These are phyloP conservation scores for Skeletonema potamos DNA, from an alignment of 108 stramenopile genomes.

Conservation along the genomic window DNA sequence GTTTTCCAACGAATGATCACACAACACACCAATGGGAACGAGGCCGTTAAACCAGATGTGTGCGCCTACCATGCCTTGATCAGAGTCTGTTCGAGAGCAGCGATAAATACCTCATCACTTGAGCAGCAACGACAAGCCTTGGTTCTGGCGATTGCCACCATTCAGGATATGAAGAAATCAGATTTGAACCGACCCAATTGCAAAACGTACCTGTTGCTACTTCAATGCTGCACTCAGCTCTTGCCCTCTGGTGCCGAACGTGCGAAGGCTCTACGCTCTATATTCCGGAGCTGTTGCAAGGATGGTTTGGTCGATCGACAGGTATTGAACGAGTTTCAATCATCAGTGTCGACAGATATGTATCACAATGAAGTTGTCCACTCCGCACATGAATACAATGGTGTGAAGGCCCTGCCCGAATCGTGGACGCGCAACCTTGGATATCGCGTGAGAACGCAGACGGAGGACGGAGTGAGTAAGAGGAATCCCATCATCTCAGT, in stretches of 20 bases:
- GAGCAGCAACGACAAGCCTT: constrained; percentile 23
- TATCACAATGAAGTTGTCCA: constrained; percentile 64
- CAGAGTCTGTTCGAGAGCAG: constrained; percentile 45
- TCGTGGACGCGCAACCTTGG: constrained; percentile 75
- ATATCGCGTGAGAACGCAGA: constrained; percentile 43
- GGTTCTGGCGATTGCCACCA: constrained; percentile 43
- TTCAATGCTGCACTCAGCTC: constrained; percentile 60
- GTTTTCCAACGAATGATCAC: constrained; percentile 45
- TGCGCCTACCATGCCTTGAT: constrained; percentile 62
- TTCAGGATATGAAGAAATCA: constrained; percentile 49
- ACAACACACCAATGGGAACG: constrained; percentile 40
- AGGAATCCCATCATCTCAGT: constrained; percentile 63
- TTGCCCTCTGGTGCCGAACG: constrained; percentile 49
- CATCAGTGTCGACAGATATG: constrained; percentile 46
- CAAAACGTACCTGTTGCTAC: constrained; percentile 56
- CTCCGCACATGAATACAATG: constrained; percentile 44
- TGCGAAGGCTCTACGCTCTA: constrained; percentile 54
- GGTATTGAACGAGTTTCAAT: constrained; percentile 58
- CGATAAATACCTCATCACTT: constrained; percentile 10
- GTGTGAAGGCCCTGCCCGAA: constrained; percentile 57
- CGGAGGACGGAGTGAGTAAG: constrained; percentile 31
- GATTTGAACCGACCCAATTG: constrained; percentile 53
- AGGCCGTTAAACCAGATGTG: constrained; percentile 35
- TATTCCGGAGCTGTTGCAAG: constrained; percentile 70
- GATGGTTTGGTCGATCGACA: constrained; percentile 68